Percentiles rank a stretch among this genome's conserved stretches.
phyloP scores from a whole-genome alignment of 208 protist genomes.

The Trypanosoma congolense region DNA sequence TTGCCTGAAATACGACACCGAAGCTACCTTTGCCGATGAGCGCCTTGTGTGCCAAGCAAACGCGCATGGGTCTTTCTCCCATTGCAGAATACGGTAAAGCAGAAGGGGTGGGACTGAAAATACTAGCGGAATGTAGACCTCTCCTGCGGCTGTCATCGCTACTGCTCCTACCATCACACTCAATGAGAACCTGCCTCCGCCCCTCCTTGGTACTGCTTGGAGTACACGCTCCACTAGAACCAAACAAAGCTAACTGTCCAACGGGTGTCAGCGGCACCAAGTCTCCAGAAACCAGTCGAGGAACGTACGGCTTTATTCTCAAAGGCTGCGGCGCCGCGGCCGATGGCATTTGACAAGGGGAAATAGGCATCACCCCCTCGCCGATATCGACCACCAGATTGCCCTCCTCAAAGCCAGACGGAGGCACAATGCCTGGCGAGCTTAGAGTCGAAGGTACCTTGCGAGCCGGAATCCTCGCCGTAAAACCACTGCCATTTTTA shows the following conservation, averaged over 20 bases:
- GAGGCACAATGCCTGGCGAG: background rate
- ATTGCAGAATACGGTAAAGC: conserved; percentile 7
- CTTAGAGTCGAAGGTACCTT: background rate
- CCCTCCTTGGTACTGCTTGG: background rate
- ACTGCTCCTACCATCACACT: background rate
- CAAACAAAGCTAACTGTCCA: background rate
- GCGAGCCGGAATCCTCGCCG: background rate
- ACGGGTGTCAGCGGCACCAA: background rate
- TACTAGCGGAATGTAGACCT: background rate
- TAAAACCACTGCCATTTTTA: background rate
- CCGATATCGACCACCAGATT: background rate
- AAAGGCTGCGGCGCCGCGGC: background rate
- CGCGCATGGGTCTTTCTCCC: conserved; percentile 22
- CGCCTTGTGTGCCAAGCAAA: conserved; percentile 62
- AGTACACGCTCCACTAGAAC: background rate
- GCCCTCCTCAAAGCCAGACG: background rate
- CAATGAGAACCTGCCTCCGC: background rate
- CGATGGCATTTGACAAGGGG: background rate
- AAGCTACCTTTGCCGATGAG: conserved; percentile 86
- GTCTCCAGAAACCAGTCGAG: background rate
- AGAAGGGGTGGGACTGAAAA: conserved; percentile 13
- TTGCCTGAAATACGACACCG: conserved; percentile 80
- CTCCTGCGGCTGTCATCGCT: background rate
- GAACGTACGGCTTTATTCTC: background rate
- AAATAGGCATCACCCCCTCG: background rate